Base-by-base conservation (phyloP, 1,284 basidiomycete species). In the Irpex lacteus region DNA sequence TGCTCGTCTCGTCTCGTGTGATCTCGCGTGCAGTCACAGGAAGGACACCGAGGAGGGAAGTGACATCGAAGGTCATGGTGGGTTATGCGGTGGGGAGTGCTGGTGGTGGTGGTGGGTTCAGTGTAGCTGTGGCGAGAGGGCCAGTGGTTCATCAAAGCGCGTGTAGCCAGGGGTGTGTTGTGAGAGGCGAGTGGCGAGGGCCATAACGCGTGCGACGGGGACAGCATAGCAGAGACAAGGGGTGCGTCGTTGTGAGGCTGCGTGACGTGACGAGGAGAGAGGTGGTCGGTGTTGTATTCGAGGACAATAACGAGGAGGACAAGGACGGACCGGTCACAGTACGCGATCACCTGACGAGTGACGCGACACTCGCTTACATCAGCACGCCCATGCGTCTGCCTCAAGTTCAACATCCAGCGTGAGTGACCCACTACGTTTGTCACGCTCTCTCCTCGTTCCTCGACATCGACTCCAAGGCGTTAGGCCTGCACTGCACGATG, bases 401-500 rank as follows among this genome's bases (percentile, higher is more conserved):
- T 11, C 61, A 61, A 61, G 67, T 65, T 63, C 61, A 59, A 56
- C 61, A 58, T 63, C 38, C 18, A n/a, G n/a, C n/a, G n/a, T n/a
- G n/a, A n/a, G n/a, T n/a, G n/a, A n/a, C n/a, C n/a, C n/a, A n/a
- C n/a, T 15, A 53, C 26, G 26, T 56, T 40, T 21, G 19, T 57
- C 13, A 32, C 54, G 6, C 18, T 56, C 9, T 58, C 56, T 47
- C 63, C 15, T 38, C 50, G 36, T 26, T 57, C 59, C 66, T 47
- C 54, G 69, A 69, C 72, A 70, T 72, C 72, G 64, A 69, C 21
- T 2, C 21, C 21, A 55, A 69, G 74, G 73, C 67, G 72, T 74
- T 73, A 75, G 73, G 73, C 74, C 72, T 70, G 38, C 44, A 19
- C 18, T 15, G n/a, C 56, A 71, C 66, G 66, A 75, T 74, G 73